Evolutionary conservation across 176 grass and related monocot species (phyloP).

Genomic region (Avena eriantha): DNA sequence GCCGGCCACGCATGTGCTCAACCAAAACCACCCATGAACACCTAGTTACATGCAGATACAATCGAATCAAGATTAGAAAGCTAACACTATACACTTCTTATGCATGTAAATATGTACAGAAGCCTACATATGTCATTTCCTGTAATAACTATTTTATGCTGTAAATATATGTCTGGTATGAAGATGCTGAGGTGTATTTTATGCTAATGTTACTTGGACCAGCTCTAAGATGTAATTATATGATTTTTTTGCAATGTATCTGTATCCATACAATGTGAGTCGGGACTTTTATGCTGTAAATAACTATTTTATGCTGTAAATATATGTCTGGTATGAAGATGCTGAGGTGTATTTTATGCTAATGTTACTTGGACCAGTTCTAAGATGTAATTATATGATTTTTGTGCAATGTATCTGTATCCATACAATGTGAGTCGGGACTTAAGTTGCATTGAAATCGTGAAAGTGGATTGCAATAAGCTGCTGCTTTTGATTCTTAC

Average conservation of each 20-base stretch:
- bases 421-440: neutral
- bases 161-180: slow-evolving; percentile 8
- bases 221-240: slow-evolving; percentile 11
- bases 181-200: neutral
- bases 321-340: slow-evolving; percentile 13
- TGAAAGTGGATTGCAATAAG: slow-evolving; percentile 33
- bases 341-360: slow-evolving; percentile 19
- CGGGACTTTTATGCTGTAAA: slow-evolving; percentile 8
- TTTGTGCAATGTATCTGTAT: slow-evolving; percentile 12
- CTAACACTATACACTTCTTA: slow-evolving; percentile 11
- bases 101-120: neutral
- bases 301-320: slow-evolving; percentile 30
- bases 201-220: slow-evolving; percentile 16
- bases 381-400: slow-evolving; percentile 26
- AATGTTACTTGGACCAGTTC: slow-evolving; percentile 12
- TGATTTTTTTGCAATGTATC: slow-evolving; percentile 29
- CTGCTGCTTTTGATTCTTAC: slow-evolving; percentile 16
- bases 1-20: no score
- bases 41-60: no score
- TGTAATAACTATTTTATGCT: slow-evolving; percentile 27
- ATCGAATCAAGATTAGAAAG: no score
- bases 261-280: neutral
- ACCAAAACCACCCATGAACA: no score
- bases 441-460: slow-evolving; percentile 14
- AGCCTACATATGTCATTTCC: slow-evolving; percentile 27